These are phyloP conservation scores for Cryptosporidium ryanae DNA, from an alignment of 169 alveolate species.

Conservation along the genomic window DNA sequence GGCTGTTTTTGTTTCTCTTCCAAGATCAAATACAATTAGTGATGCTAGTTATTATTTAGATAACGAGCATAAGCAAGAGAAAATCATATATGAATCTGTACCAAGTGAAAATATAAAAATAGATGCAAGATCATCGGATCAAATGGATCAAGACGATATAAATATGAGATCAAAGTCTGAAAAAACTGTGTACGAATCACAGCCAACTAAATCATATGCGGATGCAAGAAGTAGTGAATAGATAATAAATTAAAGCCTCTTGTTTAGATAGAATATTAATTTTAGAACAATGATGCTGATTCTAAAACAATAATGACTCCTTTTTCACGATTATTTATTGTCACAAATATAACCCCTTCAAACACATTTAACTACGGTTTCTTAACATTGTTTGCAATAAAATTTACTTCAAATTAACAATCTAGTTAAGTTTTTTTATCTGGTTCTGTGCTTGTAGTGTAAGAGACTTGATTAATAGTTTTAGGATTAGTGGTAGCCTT, in stretches of 20 bases:
- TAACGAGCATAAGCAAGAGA: constrained; percentile 17
- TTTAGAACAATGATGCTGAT: background rate
- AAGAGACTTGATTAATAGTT: constrained; percentile 35
- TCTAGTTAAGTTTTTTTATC: too few relatives aligned
- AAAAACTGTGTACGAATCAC: constrained; percentile 32
- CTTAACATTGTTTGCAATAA: too few relatives aligned
- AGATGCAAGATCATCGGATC: constrained; percentile 41
- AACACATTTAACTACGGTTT: too few relatives aligned
- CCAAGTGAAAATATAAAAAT: constrained; percentile 10
- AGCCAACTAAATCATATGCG: constrained; percentile 55
- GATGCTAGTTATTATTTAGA: constrained; percentile 35
- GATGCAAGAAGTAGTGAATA: constrained; percentile 47
- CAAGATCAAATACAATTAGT: constrained; percentile 5
- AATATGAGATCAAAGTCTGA: too few relatives aligned
- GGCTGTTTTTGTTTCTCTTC: constrained; percentile 42
- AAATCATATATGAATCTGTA: constrained; percentile 32
- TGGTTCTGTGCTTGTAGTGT: constrained; percentile 11
- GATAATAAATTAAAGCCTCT: background rate
- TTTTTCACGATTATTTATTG: too few relatives aligned
- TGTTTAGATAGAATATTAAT: background rate
- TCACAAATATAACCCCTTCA: too few relatives aligned
- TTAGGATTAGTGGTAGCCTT: constrained; percentile 7
- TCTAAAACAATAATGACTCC: background rate
- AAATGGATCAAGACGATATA: background rate
- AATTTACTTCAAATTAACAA: too few relatives aligned